Conservation (phyloP, 805 yeast species). For the Helenozyma rhizophorensis region DNA sequence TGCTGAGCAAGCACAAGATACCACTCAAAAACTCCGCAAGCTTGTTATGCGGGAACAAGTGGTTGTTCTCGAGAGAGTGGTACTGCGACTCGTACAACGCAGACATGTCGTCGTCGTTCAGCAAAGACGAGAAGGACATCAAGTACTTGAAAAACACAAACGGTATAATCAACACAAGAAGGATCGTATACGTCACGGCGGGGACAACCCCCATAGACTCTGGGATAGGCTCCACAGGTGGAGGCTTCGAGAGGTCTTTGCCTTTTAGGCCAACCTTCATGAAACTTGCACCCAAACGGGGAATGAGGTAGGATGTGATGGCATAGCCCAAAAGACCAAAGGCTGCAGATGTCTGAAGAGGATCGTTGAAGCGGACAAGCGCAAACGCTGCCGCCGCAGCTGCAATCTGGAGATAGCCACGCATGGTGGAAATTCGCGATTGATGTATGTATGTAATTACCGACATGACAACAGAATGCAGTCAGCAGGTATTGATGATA, state of each 20-base stretch:
- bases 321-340: conserved; percentile 65
- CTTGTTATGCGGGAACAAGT: conserved; percentile 71
- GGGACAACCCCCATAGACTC: conserved; percentile 92
- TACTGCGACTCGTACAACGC: conserved; percentile 34
- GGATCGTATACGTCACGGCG: conserved; percentile 72
- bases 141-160: conserved; percentile 73
- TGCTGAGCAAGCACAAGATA: conserved; percentile 75
- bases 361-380: conserved; percentile 28
- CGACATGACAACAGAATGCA: too few relatives aligned
- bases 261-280: conserved; percentile 81
- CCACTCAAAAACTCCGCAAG: conserved; percentile 85
- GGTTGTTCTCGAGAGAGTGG: conserved; percentile 24
- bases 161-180: conserved; percentile 84
- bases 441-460: too few relatives aligned
- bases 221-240: conserved; percentile 63
- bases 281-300: conserved; percentile 62
- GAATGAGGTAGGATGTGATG: conserved; percentile 58
- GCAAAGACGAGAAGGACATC: conserved; percentile 41
- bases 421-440: too few relatives aligned
- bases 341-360: conserved; percentile 59
- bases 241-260: conserved; percentile 72
- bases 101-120: conserved; percentile 32
- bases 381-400: conserved; percentile 9
- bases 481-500: too few relatives aligned
- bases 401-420: too few relatives aligned